These are phyloP conservation scores for Umbelopsis sp. DNA, from an alignment of 192 early-diverging fungal species.

Conservation along the genomic window DNA sequence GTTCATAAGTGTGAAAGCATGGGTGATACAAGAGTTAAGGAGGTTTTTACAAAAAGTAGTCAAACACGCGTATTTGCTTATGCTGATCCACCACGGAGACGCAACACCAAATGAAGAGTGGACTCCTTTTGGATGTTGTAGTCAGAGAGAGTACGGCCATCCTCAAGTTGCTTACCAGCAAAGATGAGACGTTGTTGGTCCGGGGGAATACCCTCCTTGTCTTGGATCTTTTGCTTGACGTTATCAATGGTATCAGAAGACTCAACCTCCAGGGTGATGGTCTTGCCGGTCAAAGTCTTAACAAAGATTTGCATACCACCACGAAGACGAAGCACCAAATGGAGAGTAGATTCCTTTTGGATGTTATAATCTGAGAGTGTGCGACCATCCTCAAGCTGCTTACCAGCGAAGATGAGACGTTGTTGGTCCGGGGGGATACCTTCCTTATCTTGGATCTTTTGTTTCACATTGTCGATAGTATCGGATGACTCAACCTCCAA, in stretches of 20 bases:
- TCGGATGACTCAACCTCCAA: conserved; percentile 83
- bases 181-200: conserved; percentile 83
- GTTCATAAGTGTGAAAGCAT: too few species aligned
- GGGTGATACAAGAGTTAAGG: too few species aligned
- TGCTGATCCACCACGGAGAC: conserved; percentile 76
- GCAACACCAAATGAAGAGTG: conserved; percentile 74
- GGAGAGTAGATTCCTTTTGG: conserved; percentile 81
- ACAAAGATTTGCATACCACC: conserved; percentile 89
- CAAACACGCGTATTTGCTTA: not conserved
- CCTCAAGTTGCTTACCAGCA: conserved; percentile 82
- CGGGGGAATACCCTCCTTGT: conserved; percentile 93
- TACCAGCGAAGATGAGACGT: conserved; percentile 79
- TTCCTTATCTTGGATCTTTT: conserved; percentile 97
- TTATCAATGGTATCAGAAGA: conserved; percentile 77
- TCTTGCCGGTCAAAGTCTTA: conserved; percentile 95
- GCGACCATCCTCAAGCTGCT: conserved; percentile 82
- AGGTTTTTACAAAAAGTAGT: too few species aligned
- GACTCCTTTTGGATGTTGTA: conserved; percentile 86
- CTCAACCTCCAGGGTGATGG: conserved; percentile 81
- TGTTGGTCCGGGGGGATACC: conserved; percentile 87
- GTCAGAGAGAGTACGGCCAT: conserved; percentile 69
- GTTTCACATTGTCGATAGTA: conserved; percentile 79
- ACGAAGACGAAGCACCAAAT: conserved; percentile 78
- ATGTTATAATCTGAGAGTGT: conserved; percentile 77
- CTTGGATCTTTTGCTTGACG: conserved; percentile 94